Evolutionary conservation across 2,329 filamentous ascomycete species (phyloP).

Genomic region (Rugonectria rugulosa): DNA sequence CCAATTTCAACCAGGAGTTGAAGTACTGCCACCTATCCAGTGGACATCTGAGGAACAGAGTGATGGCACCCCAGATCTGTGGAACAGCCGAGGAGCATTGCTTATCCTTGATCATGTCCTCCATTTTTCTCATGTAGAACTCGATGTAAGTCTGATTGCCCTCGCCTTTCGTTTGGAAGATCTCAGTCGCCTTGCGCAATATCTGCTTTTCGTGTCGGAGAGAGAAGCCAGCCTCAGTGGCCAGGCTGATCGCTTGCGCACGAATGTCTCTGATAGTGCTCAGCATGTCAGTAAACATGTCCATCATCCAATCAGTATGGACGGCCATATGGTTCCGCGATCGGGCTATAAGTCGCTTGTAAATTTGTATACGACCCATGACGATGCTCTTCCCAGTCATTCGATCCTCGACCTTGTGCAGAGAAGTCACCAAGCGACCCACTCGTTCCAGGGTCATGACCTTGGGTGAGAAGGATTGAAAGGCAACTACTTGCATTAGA

Average conservation of each 20-base stretch:
- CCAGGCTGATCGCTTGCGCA: constrained; percentile 75
- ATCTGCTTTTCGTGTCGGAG: constrained; percentile 75
- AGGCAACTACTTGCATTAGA: constrained; percentile 80
- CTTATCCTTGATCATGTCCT: constrained; percentile 71
- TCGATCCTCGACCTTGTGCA: constrained; percentile 77
- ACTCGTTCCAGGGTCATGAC: constrained; percentile 77
- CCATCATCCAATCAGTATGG: constrained; percentile 80
- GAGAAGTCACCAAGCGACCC: constrained; percentile 71
- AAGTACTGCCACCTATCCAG: constrained; percentile 77
- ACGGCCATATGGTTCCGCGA: constrained; percentile 73
- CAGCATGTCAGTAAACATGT: constrained; percentile 83
- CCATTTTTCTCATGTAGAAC: constrained; percentile 72
- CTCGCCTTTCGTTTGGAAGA: constrained; percentile 58
- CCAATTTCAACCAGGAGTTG: constrained; percentile 76
- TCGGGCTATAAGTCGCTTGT: constrained; percentile 78
- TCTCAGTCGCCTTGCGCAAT: constrained; percentile 70
- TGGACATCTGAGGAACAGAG: constrained; percentile 76
- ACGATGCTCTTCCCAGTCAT: constrained; percentile 83
- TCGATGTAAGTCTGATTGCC: constrained; percentile 71
- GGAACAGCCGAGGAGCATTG: constrained; percentile 68
- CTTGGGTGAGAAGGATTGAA: constrained; percentile 79
- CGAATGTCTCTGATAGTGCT: constrained; percentile 81
- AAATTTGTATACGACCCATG: constrained; percentile 79
- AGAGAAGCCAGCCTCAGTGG: constrained; percentile 72
- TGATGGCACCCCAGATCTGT: constrained; percentile 86